phyloP scores from a whole-genome alignment of 257 asterid species.

The Solanum rostratum region DNA sequence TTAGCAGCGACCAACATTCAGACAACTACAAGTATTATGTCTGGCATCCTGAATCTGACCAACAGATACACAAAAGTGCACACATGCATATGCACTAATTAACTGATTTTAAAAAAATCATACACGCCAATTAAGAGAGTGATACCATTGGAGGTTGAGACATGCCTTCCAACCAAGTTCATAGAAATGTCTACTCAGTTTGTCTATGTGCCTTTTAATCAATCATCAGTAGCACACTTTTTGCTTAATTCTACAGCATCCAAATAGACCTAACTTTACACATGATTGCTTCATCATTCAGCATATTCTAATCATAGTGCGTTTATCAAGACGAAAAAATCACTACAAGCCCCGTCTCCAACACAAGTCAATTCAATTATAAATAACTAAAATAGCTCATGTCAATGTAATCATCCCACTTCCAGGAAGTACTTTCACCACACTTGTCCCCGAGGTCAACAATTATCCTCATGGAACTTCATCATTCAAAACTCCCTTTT shows the following conservation, averaged over 20 bases:
- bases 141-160: neutral
- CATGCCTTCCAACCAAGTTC: neutral
- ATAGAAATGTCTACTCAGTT: neutral
- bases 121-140: neutral
- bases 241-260: neutral
- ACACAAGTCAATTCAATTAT: neutral
- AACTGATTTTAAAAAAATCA: neutral
- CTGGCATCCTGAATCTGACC: neutral
- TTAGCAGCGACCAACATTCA: neutral
- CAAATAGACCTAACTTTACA: neutral
- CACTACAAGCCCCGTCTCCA: neutral
- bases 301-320: neutral
- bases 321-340: neutral
- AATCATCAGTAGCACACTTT: neutral
- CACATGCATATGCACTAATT: neutral
- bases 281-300: neutral
- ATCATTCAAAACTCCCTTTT: neutral
- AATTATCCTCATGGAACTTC: neutral
- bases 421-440: neutral
- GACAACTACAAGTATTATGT: neutral
- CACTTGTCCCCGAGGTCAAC: neutral
- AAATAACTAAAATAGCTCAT: neutral
- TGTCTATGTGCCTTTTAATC: neutral
- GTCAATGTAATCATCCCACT: neutral
- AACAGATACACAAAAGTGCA: neutral